Evolutionary conservation across 179 eudicot species (phyloP).

Genomic region (Silene noctiflora): DNA sequence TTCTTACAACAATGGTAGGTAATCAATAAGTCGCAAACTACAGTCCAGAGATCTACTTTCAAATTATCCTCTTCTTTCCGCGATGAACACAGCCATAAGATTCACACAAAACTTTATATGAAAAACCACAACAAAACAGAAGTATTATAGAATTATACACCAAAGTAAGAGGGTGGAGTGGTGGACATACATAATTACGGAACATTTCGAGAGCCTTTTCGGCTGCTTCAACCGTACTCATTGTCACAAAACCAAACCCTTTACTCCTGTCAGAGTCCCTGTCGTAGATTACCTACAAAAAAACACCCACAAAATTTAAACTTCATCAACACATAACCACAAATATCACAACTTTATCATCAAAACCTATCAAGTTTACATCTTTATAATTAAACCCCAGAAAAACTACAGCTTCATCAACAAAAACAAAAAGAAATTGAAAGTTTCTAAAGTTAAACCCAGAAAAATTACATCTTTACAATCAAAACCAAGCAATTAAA

Average conservation of each 20-base stretch:
- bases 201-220: conserved; percentile 82
- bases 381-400: background rate
- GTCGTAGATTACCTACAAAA: conserved; percentile 70
- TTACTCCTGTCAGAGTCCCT: conserved; percentile 84
- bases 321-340: background rate
- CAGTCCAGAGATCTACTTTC: background rate
- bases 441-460: background rate
- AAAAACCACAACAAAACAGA: background rate
- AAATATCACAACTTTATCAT: background rate
- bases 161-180: conserved; percentile 4
- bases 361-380: background rate
- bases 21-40: conserved; percentile 2
- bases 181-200: conserved; percentile 64
- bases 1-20: background rate
- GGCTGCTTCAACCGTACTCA: conserved; percentile 94
- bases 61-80: no score
- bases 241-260: conserved; percentile 91
- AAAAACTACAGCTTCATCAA: background rate
- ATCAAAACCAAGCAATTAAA: background rate
- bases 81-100: background rate
- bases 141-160: background rate
- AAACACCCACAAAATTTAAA: background rate
- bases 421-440: background rate
- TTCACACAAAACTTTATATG: background rate
- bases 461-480: background rate